Evolutionary conservation across 1,284 basidiomycete species (phyloP), one percentile per base, ranked within the genome.

Genomic region (Microbotryomycetes sp.): DNA sequence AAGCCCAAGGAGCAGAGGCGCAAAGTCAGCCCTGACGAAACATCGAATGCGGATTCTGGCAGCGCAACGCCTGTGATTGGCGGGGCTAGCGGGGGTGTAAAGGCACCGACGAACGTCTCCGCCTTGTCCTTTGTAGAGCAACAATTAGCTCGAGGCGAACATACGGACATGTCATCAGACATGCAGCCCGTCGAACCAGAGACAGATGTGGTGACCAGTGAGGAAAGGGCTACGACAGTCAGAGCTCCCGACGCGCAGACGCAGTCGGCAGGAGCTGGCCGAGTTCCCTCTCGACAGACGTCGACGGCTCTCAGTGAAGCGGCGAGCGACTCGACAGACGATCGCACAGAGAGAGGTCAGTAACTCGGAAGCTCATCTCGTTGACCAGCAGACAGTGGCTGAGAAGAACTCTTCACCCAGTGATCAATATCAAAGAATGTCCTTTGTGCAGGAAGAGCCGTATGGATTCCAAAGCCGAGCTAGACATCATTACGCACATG

Each of bases 391-490:
- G 35, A 18, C 9, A 18, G 9, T 9, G 35, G 35, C 35, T 41
- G 18, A 41, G 18, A 9, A 11, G 35, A 41, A 9, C 35, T 41
- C 18, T 41, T 87, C 50, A 91, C 97, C 75, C 83, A 15, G 85
- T 98, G 13, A 94, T 97, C 78, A 96, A 94, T 72, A 85, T 97
- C 70, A 89, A 88, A 78, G 87, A 84, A 56, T 98, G 94, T 72
- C 94, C 96, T 0, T 76, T 98, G 46, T 98, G 94, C 73, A 91
- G 91, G 75, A 85, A 91, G 31, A 87, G 90, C 1, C 79, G 91
- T 41, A 74, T 97, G 64, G 86, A 83, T 72, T 83, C 84, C 55
- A 92, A 91, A 74, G 89, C 85, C 1, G 94, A 97, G 76, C 81
- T 91, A 57, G 69, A 70, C 50, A 71, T 72, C 56, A 54, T 72